Base-by-base conservation (phyloP, 371 early-diverging fungal genomes). In the Cokeromyces recurvatus region DNA sequence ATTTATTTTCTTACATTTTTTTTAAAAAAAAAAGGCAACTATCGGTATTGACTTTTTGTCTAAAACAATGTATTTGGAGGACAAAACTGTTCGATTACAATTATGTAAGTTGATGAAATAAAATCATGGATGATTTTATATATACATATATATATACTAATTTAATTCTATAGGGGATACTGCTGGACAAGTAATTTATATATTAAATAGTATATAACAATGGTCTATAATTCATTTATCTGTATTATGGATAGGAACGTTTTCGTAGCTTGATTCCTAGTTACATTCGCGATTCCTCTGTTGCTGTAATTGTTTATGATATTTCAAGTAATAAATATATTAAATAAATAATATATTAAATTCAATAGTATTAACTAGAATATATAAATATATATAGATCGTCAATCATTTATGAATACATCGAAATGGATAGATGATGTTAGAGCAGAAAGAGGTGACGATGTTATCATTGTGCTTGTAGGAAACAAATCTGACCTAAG, bases 11-110 rank as follows among this genome's bases (percentile, higher is more conserved):
- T 46, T 8, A 11, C 21, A 36, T 14, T n/a, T 17, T 19, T 9
- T 11, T 3, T 8, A 22, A 32, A 3, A 23, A 29, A 2, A 3
- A 4, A 31, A 97, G 86, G 99, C 99, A 12, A 99, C 99, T 21
- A 99, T 99, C 48, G 99, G 99, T 57, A 97, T 99, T 54, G 99
- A 99, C 70, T 99, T 99, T 68, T 69, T 99, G 54, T 94, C 94
- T 24, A 99, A 99, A 76, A 99, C 99, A 14, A 94, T 99, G 90
- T 91, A 94, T 59, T 64, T 99, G 44, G 97, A 97, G 55, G 95
- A 94, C 67, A 88, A 94, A 32, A 95, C 94, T 4, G 90, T 98
- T 19, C 86, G 99, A 42, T 80, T 99, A 36, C 99, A 99, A 74
- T 84, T 99, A 44, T 99, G 40, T 40, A 40, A 40, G 40, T 16